These are phyloP conservation scores for Moelleriella libera DNA, from an alignment of 2,329 filamentous ascomycete genomes.

Conservation along the genomic window DNA sequence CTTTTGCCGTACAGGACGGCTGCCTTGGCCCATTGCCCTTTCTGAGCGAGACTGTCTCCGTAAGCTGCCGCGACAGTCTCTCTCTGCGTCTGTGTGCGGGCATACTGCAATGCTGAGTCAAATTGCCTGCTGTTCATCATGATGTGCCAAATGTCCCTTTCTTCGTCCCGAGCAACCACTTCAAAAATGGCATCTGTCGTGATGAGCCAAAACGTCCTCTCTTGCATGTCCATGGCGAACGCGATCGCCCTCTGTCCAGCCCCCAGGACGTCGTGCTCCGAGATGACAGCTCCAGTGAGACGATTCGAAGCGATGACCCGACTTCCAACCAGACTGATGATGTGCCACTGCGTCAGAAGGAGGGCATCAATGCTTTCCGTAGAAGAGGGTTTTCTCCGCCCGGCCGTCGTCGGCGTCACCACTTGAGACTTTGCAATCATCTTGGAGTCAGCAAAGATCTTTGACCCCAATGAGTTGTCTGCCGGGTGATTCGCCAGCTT, in stretches of 20 bases:
- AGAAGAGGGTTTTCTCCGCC: slow-evolving; percentile 48
- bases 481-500: slow-evolving; percentile 50
- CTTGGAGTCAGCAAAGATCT: slow-evolving; percentile 66
- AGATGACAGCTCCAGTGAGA: slow-evolving; percentile 72
- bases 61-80: slow-evolving; percentile 87
- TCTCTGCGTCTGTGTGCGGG: slow-evolving; percentile 65
- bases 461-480: slow-evolving; percentile 50
- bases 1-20: slow-evolving; percentile 86
- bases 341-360: slow-evolving; percentile 85
- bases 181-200: slow-evolving; percentile 86
- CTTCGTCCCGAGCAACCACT: slow-evolving; percentile 80
- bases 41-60: slow-evolving; percentile 73
- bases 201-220: slow-evolving; percentile 96
- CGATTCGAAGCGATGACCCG: slow-evolving; percentile 76
- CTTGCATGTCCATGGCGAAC: slow-evolving; percentile 77
- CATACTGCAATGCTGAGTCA: slow-evolving; percentile 74
- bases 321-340: slow-evolving; percentile 69
- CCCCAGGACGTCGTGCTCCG: slow-evolving; percentile 76
- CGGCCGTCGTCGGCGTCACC: slow-evolving; percentile 49
- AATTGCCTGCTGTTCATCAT: slow-evolving; percentile 81
- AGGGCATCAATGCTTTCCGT: slow-evolving; percentile 68
- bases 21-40: slow-evolving; percentile 72
- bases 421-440: slow-evolving; percentile 64
- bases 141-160: slow-evolving; percentile 87
- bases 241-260: slow-evolving; percentile 68